Conservation (phyloP, 2,329 filamentous ascomycete genomes). For the Ophiosphaerella korrae region DNA sequence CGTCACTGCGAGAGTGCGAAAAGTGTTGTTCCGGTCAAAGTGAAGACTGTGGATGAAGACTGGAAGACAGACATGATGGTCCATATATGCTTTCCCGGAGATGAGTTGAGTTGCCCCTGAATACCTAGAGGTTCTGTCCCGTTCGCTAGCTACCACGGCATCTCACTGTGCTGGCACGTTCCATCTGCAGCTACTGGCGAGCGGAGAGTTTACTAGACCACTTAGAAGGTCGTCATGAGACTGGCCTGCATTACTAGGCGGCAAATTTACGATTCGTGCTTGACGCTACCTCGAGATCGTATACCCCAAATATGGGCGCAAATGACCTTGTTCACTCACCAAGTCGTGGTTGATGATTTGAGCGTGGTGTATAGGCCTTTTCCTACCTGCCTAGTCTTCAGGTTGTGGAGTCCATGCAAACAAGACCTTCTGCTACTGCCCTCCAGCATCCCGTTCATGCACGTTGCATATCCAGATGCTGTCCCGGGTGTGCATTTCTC, state of each 20-base stretch:
- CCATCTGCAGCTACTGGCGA: constrained; percentile 4
- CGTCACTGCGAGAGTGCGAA: constrained; percentile 23
- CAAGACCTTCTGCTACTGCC: too few species aligned
- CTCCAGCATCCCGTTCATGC: too few species aligned
- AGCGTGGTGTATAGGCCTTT: too few species aligned
- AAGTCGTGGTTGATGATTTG: too few species aligned
- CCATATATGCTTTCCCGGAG: constrained; percentile 15
- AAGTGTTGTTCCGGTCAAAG: constrained; percentile 24
- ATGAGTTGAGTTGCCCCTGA: constrained; percentile 15
- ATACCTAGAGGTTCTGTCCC: constrained; percentile 1
- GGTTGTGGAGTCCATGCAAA: too few species aligned
- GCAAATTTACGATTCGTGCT: not conserved
- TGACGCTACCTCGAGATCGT: not conserved
- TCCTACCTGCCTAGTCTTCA: too few species aligned
- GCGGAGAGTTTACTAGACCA: not conserved
- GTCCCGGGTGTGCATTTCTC: too few species aligned
- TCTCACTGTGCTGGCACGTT: constrained; percentile 6
- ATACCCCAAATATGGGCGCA: not conserved
- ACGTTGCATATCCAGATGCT: too few species aligned
- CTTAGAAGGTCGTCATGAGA: not conserved
- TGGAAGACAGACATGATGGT: not conserved
- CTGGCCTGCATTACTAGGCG: not conserved
- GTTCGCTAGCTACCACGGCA: constrained; percentile 8
- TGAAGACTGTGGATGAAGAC: constrained; percentile 20
- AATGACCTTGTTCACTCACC: not conserved